Conservation (phyloP, 192 early-diverging fungal genomes). For the Oehlia diaphana region DNA sequence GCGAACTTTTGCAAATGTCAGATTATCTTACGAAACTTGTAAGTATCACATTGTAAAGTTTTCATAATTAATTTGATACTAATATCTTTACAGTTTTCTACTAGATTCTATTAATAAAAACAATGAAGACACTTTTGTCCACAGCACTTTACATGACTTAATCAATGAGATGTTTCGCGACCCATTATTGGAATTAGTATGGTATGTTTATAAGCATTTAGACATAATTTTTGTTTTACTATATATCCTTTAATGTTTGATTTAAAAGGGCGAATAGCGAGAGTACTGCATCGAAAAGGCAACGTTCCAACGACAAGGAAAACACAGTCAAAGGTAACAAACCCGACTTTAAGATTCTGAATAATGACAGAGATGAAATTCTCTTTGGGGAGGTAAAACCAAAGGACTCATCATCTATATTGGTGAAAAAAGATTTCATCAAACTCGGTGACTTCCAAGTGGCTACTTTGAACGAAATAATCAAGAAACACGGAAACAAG, state of each 20-base stretch:
- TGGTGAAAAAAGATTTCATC: conserved; percentile 22
- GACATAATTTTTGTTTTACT: conserved; percentile 14
- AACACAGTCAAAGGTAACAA: conserved; percentile 27
- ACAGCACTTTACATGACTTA: conserved; percentile 22
- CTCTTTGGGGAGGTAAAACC: conserved; percentile 11
- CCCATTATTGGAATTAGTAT: conserved; percentile 21
- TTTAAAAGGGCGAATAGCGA: conserved; percentile 25
- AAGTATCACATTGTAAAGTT: too few relatives aligned
- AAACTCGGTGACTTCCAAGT: conserved; percentile 5
- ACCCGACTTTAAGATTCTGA: conserved; percentile 6
- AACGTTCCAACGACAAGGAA: conserved; percentile 5
- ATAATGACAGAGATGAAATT: conserved; percentile 11
- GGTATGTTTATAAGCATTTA: conserved; percentile 23
- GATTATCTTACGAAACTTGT: too few relatives aligned
- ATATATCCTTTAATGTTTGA: not conserved
- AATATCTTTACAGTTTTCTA: too few relatives aligned
- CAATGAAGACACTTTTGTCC: not conserved
- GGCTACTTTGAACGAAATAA: conserved; percentile 6
- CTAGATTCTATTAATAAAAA: too few relatives aligned
- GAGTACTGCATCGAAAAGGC: conserved; percentile 5
- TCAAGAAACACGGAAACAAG: not conserved
- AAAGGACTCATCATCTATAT: conserved; percentile 18
- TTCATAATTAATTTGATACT: too few relatives aligned
- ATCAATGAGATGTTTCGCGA: conserved; percentile 20
- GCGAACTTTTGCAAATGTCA: too few relatives aligned